A percentile compares a stretch with the other conserved stretches of the same genome.
Evolutionary conservation across 495 filamentous ascomycete species (phyloP).

Genomic region (Hypoxylon intermedium): DNA sequence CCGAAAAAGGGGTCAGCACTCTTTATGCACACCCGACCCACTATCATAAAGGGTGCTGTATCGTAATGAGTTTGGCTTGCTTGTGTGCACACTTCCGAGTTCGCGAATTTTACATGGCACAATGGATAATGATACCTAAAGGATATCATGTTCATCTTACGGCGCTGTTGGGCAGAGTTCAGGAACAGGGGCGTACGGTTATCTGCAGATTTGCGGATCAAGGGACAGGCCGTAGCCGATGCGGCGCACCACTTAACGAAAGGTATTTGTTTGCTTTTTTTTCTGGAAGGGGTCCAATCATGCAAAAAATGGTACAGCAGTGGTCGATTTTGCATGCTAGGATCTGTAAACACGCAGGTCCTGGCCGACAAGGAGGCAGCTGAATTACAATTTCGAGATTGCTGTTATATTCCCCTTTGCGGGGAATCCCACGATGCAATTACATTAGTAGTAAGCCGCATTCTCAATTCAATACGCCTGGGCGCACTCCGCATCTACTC

Average conservation of each 20-base stretch:
- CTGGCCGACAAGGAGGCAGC: constrained; percentile 20
- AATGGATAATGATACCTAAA: constrained; percentile 28
- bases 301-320: constrained; percentile 40
- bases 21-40: constrained; percentile 24
- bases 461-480: constrained; percentile 30
- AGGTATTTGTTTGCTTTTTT: constrained; percentile 39
- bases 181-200: constrained; percentile 38
- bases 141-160: constrained; percentile 35
- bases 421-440: constrained; percentile 37
- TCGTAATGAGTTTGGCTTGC: constrained; percentile 8
- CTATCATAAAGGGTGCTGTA: constrained; percentile 18
- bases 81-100: constrained; percentile 27
- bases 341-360: constrained; percentile 32
- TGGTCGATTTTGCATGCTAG: constrained; percentile 34
- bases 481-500: constrained; percentile 37
- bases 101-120: constrained; percentile 23
- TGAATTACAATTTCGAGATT: constrained; percentile 31
- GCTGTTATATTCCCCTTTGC: constrained; percentile 30
- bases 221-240: constrained; percentile 45
- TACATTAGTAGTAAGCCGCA: constrained; percentile 30
- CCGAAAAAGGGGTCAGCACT: constrained; percentile 26
- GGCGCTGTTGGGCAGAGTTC: constrained; percentile 36
- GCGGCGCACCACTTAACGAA: constrained; percentile 42
- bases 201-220: constrained; percentile 44
- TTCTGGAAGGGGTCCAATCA: constrained; percentile 30